Evolutionary conservation across 2,329 filamentous ascomycete genomes (phyloP).

Genomic region (Phaeoacremonium minimum): DNA sequence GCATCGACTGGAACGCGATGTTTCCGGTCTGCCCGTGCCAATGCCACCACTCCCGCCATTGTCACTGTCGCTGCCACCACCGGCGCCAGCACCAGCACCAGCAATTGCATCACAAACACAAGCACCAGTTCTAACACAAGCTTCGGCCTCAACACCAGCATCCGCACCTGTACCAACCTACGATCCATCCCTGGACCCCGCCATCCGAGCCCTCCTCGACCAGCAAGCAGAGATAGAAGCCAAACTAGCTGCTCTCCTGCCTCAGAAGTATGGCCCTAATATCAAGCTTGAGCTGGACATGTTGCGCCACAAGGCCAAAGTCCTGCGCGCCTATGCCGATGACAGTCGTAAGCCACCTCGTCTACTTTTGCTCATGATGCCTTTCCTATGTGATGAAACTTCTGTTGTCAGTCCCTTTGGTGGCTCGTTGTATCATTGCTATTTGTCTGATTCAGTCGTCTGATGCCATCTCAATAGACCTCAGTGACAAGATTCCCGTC

Average conservation of each 20-base stretch:
- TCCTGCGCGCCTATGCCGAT: conserved; percentile 42
- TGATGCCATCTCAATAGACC: conserved; percentile 24
- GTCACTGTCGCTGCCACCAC: too few relatives aligned
- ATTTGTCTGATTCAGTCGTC: conserved; percentile 5
- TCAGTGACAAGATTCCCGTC: conserved; percentile 33
- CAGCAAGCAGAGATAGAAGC: conserved; percentile 51
- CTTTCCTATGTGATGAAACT: not conserved
- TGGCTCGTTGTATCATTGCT: too few relatives aligned
- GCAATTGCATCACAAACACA: too few relatives aligned
- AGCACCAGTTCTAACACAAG: too few relatives aligned
- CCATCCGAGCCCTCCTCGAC: conserved; percentile 40
- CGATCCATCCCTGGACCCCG: conserved; percentile 35
- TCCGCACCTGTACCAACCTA: too few relatives aligned
- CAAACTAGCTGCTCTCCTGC: conserved; percentile 42
- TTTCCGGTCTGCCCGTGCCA: not conserved
- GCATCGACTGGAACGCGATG: not conserved
- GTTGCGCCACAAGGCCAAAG: conserved; percentile 50
- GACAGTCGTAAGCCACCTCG: conserved; percentile 40
- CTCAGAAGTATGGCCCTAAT: conserved; percentile 42
- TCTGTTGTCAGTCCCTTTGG: conserved; percentile 2
- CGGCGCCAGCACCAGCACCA: too few relatives aligned
- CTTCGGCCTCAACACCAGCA: too few relatives aligned
- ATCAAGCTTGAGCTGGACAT: conserved; percentile 46
- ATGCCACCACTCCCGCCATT: too few relatives aligned
- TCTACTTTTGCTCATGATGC: conserved; percentile 4